A percentile compares a stretch with the other conserved stretches of the same genome.
These are phyloP conservation scores for Crucibulum laeve DNA, from an alignment of 768 basidiomycete species.

Conservation along the genomic window DNA sequence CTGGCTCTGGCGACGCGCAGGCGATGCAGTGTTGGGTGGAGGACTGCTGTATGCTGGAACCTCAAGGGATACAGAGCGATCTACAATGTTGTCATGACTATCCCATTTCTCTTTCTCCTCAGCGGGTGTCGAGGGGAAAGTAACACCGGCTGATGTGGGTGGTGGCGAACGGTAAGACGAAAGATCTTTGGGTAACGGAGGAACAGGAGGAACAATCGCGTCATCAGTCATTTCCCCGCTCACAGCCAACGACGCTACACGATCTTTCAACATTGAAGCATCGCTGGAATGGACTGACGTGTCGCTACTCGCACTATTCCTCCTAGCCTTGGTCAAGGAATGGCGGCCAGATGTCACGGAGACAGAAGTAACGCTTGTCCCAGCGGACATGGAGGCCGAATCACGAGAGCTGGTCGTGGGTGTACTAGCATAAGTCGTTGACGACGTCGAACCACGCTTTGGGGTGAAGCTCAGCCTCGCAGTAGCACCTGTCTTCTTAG, in stretches of 20 bases:
- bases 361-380: conserved; percentile 74
- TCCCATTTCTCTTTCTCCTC: conserved; percentile 40
- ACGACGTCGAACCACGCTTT: conserved; percentile 87
- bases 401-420: conserved; percentile 81
- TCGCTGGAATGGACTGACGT: conserved; percentile 73
- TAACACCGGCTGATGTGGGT: conserved; percentile 48
- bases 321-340: conserved; percentile 59
- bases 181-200: conserved; percentile 87
- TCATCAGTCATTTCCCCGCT: conserved; percentile 61
- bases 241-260: conserved; percentile 54
- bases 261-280: conserved; percentile 59
- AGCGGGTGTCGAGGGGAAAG: conserved; percentile 40
- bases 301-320: conserved; percentile 88
- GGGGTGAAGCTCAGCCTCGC: conserved; percentile 74
- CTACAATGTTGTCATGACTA: conserved; percentile 41
- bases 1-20: conserved; percentile 32
- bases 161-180: conserved; percentile 74
- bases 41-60: conserved; percentile 37
- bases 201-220: conserved; percentile 82
- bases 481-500: conserved; percentile 57
- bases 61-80: conserved; percentile 47
- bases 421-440: conserved; percentile 79
- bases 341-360: conserved; percentile 72
- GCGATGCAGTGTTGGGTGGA: conserved; percentile 21
- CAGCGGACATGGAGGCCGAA: conserved; percentile 76